Conservation (phyloP, 106 monocot species). For the Dioscorea zingiberensis region DNA sequence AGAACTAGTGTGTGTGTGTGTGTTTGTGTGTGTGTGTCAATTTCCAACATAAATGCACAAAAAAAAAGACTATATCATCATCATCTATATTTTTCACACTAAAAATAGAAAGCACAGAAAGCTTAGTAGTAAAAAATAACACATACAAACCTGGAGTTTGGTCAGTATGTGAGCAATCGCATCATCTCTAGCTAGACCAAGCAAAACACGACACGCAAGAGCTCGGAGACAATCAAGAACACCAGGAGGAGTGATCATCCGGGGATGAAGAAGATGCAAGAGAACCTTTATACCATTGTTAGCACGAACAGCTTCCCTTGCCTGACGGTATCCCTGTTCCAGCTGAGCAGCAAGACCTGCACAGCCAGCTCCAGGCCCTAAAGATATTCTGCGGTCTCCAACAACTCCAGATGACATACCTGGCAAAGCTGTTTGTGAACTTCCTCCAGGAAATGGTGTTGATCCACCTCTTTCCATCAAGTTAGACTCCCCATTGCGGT, state of each 20-base stretch:
- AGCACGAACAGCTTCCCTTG: constrained; percentile 86
- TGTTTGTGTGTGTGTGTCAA: no score
- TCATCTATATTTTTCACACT: no score
- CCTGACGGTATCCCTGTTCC: constrained; percentile 89
- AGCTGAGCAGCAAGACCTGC: constrained; percentile 93
- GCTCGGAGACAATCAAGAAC: constrained; percentile 79
- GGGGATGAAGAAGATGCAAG: constrained; percentile 81
- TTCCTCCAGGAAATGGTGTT: constrained; percentile 10
- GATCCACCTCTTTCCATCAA: constrained; percentile 24
- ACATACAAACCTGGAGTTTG: constrained; percentile 64
- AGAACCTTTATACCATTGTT: constrained; percentile 98
- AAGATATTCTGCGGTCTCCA: constrained; percentile 83
- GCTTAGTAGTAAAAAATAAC: no score
- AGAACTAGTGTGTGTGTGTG: no score
- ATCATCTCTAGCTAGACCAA: constrained; percentile 90
- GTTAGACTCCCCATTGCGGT: constrained; percentile 41
- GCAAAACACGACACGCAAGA: constrained; percentile 90
- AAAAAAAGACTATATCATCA: no score
- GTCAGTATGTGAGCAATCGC: constrained; percentile 95
- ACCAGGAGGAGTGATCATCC: constrained; percentile 77
- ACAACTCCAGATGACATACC: constrained; percentile 54
- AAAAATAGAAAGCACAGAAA: no score
- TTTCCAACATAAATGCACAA: no score
- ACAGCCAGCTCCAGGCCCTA: constrained; percentile 88
- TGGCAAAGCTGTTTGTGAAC: constrained; percentile 19